Conservation (phyloP, 2,329 filamentous ascomycete species). For the Fusarium setosum region DNA sequence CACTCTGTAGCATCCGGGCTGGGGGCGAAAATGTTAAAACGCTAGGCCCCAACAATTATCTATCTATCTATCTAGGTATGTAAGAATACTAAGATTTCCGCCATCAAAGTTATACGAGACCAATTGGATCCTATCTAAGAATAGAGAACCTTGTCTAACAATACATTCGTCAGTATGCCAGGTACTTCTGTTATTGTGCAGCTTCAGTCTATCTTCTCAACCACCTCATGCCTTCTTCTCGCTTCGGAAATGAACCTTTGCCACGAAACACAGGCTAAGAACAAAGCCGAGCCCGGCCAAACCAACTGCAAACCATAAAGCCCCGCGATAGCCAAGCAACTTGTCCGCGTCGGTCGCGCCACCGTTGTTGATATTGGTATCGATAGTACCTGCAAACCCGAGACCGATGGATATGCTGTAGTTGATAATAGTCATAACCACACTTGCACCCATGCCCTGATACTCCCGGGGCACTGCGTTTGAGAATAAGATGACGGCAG, state of each 20-base stretch:
- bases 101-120: no score
- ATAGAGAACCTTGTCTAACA: no score
- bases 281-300: conserved; percentile 8
- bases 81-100: no score
- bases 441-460: conserved; percentile 15
- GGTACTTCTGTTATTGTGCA: background rate
- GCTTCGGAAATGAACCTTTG: background rate
- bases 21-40: no score
- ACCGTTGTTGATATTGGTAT: conserved; percentile 2
- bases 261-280: conserved; percentile 4
- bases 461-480: conserved; percentile 5
- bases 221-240: background rate
- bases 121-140: no score
- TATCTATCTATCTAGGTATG: no score
- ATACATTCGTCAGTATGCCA: background rate
- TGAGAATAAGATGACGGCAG: conserved; percentile 17
- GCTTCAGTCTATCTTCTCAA: no score
- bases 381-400: conserved; percentile 8
- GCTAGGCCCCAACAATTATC: no score
- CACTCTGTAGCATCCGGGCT: background rate
- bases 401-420: conserved; percentile 19
- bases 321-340: conserved; percentile 11
- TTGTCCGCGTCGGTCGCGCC: background rate
- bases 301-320: conserved; percentile 9
- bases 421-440: conserved; percentile 18